Base-by-base conservation (phyloP, 805 yeast genomes). In the Wickerhamiella spandovensis region DNA sequence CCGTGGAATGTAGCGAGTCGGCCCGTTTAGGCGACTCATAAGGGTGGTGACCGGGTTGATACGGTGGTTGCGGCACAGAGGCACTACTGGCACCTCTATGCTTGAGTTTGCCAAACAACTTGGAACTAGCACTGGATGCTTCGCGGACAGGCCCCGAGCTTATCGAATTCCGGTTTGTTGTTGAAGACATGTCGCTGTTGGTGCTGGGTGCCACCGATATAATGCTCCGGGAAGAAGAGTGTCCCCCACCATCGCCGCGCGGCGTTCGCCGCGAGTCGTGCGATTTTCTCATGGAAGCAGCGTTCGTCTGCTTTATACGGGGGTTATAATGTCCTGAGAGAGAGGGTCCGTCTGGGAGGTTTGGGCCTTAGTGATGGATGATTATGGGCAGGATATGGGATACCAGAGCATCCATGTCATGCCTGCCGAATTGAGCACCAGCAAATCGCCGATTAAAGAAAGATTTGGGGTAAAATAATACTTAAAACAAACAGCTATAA, bases 91-190 rank as follows among this genome's bases (percentile, higher is more conserved):
- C 30, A 35, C 30, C 39, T 22, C 48, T 43, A 24, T 43, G 44
- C 37, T 44, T 48, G 24, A 49, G 42, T 17, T 45, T 44, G 15
- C 30, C 22, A 30, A 37, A 35, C 20, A 47, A 25, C 15, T 24
- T 43, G 20, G 45, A 10, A 10, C 32, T 23, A 8, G 32, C 30
- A 20, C 45, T 43, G n/a, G 45, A 23, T 8, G 7, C n/a, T 9
- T 20, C 24, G 45, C 45, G 45, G 18, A 23, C 22, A 9, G 45
- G 39, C 6, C 17, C 39, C 20, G 39, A 35, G 20, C 20, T 35
- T 17, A 17, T 17, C 17, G 20, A n/a, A 20, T 17, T 35, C 7
- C 39, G 39, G 20, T 15, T 35, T 15, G 32, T 28, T 4, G 32
- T 5, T 9, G 32, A 3, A 7, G 39, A 35, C 39, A n/a, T 15